Percentiles rank a stretch among this genome's conserved stretches.
Conservation (phyloP, 192 early-diverging fungal genomes). For the Rhizoclosmatium sp. region DNA sequence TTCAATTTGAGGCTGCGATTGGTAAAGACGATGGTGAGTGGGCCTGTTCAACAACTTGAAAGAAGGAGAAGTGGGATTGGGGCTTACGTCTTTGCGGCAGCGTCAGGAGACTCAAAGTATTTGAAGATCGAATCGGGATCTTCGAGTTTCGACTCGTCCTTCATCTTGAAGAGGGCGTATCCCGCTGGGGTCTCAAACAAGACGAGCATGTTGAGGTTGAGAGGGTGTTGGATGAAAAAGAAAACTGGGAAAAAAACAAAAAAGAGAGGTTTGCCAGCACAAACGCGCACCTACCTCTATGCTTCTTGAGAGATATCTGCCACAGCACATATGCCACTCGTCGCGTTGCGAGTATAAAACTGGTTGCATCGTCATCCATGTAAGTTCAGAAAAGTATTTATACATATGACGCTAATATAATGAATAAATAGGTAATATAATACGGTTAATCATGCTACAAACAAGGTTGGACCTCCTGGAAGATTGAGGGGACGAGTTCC, state of each 20-base stretch:
- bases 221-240: neutral
- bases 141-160: conserved; percentile 87
- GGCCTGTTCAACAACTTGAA: neutral
- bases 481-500: too few species aligned
- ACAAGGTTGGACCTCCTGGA: too few species aligned
- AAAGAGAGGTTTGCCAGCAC: neutral
- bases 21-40: neutral
- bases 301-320: too few species aligned
- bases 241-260: neutral
- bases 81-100: conserved; percentile 86
- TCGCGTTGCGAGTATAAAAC: too few species aligned
- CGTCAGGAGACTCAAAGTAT: conserved; percentile 87
- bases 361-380: too few species aligned
- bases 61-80: neutral
- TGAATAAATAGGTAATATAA: too few species aligned
- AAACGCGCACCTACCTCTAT: too few species aligned
- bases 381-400: too few species aligned
- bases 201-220: conserved; percentile 71
- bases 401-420: too few species aligned
- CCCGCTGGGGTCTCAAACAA: conserved; percentile 98
- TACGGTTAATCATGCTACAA: too few species aligned
- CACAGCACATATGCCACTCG: too few species aligned
- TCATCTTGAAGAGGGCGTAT: conserved; percentile 95
- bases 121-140: conserved; percentile 88
- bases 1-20: conserved; percentile 81